Base-by-base conservation (phyloP, 768 basidiomycete genomes). In the Lactifluus subvellereus region DNA sequence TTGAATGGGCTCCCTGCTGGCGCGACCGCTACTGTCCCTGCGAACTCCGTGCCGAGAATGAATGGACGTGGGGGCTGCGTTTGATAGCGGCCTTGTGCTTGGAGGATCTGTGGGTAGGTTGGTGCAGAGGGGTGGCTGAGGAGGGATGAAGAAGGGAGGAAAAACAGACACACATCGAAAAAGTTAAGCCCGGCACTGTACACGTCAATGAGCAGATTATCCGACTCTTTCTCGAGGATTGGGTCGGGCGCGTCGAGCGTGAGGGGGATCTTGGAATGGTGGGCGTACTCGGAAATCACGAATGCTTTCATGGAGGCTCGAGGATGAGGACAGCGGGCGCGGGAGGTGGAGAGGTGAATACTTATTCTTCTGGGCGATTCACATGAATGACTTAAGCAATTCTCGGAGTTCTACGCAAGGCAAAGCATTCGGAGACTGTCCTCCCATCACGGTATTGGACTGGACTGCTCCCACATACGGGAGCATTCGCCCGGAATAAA, bases 21-120 rank as follows among this genome's bases (percentile, higher is more conserved):
- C 30, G 95, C 86, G 27, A 86, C 88, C 6, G 90, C 92, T 65
- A 98, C 85, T 59, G 75, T 79, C 0, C 96, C 96, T 4, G 93
- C 84, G 69, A 98, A 90, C 73, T 98, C 90, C 47, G 83, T 77
- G 13, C 94, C 94, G 9, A 94, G 82, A 9, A 84, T 79, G 75
- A 94, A 98, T 0, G 94, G 94, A 43, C 92, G 79, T 0, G 89
- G 82, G 0, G 89, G 92, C 70, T 94, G 87, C 59, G 74, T 73
- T 71, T 96, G 94, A 72, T 97, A 89, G 78, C 89, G 94, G 51
- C 94, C 93, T 74, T 94, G 91, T 0, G 86, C 77, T 76, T 94
- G 48, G 52, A 38, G 60, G 66, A 48, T 48, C 20, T 48, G 47
- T 22, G 6, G 8, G 22, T 48, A 14, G 9, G 47, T 27, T 20